Conservation (phyloP, 306 rosid genomes). For the Prunus dulcis region DNA sequence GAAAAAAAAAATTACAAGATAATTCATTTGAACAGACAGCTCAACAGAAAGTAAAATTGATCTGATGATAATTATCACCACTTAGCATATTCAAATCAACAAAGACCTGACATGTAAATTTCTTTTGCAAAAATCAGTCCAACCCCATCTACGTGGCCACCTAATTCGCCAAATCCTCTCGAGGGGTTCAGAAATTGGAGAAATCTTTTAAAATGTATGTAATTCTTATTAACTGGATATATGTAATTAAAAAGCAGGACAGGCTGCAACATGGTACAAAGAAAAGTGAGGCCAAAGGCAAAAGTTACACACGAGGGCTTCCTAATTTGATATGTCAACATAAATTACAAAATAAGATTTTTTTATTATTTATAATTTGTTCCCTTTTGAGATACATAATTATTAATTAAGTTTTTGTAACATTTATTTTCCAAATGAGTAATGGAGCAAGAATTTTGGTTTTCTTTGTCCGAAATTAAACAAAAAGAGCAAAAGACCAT, state of each 20-base stretch:
- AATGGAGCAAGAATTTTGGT: background rate
- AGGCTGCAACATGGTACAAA: background rate
- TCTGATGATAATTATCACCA: background rate
- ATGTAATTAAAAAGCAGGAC: background rate
- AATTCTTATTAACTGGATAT: background rate
- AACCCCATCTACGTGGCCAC: background rate
- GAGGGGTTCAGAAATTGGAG: background rate
- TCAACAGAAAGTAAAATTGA: background rate
- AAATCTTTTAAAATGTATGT: background rate
- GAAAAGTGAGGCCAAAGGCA: background rate
- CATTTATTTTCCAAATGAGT: background rate
- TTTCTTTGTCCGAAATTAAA: background rate
- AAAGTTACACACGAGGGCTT: background rate
- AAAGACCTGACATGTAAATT: background rate
- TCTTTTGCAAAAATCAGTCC: background rate
- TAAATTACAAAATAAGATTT: background rate
- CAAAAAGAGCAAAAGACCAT: background rate
- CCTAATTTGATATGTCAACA: background rate
- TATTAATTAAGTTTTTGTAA: background rate
- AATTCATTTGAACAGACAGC: background rate
- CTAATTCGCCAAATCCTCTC: background rate
- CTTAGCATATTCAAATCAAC: background rate
- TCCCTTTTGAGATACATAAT: background rate
- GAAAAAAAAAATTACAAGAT: constrained; percentile 2
- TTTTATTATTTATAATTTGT: background rate